phyloP scores from a whole-genome alignment of 2,329 filamentous ascomycete species.

The Diaporthe vaccinii region DNA sequence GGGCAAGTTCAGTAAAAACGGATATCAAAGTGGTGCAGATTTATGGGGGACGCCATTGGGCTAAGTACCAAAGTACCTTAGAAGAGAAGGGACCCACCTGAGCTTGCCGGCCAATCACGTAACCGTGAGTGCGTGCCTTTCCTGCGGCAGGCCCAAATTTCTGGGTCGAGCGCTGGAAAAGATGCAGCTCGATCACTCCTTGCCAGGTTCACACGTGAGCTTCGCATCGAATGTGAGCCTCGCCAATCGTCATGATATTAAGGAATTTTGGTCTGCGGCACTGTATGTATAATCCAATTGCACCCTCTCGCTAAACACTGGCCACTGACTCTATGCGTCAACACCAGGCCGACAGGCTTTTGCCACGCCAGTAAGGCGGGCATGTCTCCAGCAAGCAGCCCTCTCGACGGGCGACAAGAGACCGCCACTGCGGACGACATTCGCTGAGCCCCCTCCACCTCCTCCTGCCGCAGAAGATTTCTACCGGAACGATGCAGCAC shows the following conservation, averaged over 20 bases:
- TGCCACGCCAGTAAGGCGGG: conserved; percentile 57
- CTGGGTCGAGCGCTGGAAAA: conserved; percentile 30
- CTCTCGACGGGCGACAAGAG: conserved; percentile 52
- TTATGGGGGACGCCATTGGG: not conserved
- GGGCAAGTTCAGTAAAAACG: not conserved
- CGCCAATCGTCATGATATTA: conserved; percentile 64
- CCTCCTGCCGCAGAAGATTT: conserved; percentile 36
- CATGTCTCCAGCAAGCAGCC: conserved; percentile 53
- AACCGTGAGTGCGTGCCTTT: not conserved
- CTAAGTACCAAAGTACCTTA: not conserved
- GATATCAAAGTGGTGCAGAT: not conserved
- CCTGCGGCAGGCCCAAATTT: conserved; percentile 28
- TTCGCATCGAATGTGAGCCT: conserved; percentile 42
- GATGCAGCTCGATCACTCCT: conserved; percentile 22
- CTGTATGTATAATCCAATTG: conserved; percentile 55
- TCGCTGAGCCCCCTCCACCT: conserved; percentile 43
- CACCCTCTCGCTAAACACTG: not conserved
- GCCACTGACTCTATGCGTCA: conserved; percentile 43
- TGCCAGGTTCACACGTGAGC: conserved; percentile 29
- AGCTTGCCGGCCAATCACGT: conserved; percentile 5
- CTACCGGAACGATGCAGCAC: not conserved
- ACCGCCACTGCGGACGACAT: conserved; percentile 46
- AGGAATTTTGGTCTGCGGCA: conserved; percentile 68
- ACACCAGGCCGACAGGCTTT: conserved; percentile 66
- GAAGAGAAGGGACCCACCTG: not conserved